Percentiles rank a stretch among this genome's conserved stretches.
Evolutionary conservation across 495 filamentous ascomycete genomes (phyloP).

Genomic region (Trichoderma erinaceum): DNA sequence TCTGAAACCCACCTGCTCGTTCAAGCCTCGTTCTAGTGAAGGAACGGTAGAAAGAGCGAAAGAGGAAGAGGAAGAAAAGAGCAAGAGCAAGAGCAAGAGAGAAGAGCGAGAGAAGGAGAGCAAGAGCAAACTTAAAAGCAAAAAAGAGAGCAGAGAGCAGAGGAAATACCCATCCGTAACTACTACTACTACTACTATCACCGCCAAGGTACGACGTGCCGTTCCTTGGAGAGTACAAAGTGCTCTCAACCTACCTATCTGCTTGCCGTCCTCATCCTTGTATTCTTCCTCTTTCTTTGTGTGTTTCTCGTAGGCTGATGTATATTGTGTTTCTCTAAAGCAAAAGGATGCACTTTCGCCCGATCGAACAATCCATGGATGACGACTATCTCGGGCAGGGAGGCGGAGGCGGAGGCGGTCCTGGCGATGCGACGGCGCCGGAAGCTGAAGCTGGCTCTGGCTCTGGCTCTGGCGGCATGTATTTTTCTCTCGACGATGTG

Average conservation of each 20-base stretch:
- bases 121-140: neutral
- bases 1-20: too few relatives aligned
- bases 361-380: slow-evolving; percentile 2
- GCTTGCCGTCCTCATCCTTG: neutral
- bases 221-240: neutral
- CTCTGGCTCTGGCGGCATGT: neutral
- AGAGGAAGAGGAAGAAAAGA: neutral
- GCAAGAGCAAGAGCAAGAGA: neutral
- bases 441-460: neutral
- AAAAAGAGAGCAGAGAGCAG: neutral
- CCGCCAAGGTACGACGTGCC: neutral
- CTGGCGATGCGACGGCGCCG: neutral
- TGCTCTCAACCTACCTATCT: neutral
- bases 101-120: neutral
- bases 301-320: slow-evolving; percentile 2
- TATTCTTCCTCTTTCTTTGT: neutral
- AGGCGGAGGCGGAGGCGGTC: neutral
- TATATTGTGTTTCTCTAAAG: neutral
- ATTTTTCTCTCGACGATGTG: slow-evolving; percentile 13
- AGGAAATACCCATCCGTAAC: neutral
- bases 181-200: too few relatives aligned
- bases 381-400: slow-evolving; percentile 9
- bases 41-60: neutral
- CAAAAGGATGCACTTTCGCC: slow-evolving; percentile 14
- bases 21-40: neutral